Evolutionary conservation across 2,329 filamentous ascomycete genomes (phyloP).

Genomic region (Aureobasidium sp.): DNA sequence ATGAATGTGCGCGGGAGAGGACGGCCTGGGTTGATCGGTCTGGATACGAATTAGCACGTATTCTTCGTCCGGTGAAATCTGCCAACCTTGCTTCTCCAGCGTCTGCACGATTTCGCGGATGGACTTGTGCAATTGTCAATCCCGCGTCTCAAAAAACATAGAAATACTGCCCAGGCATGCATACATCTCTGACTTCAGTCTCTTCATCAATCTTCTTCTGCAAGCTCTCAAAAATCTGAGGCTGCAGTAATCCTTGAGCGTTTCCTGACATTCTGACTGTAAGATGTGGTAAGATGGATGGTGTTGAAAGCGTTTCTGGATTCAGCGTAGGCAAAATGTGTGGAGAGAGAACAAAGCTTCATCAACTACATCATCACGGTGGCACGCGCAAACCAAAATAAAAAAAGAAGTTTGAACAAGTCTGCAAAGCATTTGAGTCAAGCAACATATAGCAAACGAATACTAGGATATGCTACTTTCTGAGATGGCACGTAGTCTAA

Average conservation of each 20-base stretch:
- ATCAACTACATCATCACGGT: constrained; percentile 12
- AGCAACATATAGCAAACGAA: no score
- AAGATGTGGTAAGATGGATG: background rate
- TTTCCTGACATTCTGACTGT: constrained; percentile 3
- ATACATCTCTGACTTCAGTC: constrained; percentile 65
- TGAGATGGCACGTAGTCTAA: no score
- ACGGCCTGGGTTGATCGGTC: constrained; percentile 74
- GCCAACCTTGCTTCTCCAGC: constrained; percentile 66
- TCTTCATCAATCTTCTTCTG: constrained; percentile 90
- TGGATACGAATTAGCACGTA: constrained; percentile 23
- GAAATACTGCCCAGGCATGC: constrained; percentile 20
- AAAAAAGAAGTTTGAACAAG: no score
- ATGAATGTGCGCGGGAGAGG: constrained; percentile 84
- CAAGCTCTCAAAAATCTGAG: constrained; percentile 77
- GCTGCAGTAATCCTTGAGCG: constrained; percentile 55
- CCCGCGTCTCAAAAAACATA: constrained; percentile 21
- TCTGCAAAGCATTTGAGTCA: no score
- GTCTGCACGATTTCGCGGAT: constrained; percentile 73
- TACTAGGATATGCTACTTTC: no score
- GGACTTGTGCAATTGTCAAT: constrained; percentile 40
- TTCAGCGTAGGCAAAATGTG: background rate
- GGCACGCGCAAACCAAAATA: background rate
- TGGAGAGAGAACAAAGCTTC: constrained; percentile 15
- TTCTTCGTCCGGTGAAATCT: background rate
- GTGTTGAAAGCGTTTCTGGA: background rate